Evolutionary conservation across 2,329 filamentous ascomycete species (phyloP), one percentile per base, ranked within the genome.

Genomic region (Boeremia exigua): DNA sequence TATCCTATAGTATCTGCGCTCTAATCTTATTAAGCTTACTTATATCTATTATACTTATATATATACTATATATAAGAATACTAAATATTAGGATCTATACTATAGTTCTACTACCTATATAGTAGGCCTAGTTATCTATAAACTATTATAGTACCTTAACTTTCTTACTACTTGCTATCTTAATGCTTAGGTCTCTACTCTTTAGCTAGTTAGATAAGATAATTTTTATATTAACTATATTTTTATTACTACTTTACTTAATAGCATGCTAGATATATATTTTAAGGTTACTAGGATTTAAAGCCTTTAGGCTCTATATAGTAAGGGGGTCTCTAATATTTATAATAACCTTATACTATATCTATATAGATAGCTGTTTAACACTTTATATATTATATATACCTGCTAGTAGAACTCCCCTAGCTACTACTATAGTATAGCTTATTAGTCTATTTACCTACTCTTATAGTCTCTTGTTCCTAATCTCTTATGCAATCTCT

Each of bases 171-270:
- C 29, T 46, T n/a, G 32, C 60, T 58, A 48, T 62, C 40, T 58
- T 60, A 6, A 62, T 62, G 36, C 56, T 65, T 4, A 65, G 49
- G 50, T 61, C 56, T 47, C 60, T 44, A 45, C 63, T 65, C 46
- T 63, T 63, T 15, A 65, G 54, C 59, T 65, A 36, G 48, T 66
- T 66, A 32, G 56, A 56, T 10, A 40, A 63, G 38, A 64, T 34
- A 15, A 64, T 56, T 48, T 58, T 66, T 5, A 62, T 19, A 30
- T 44, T 59, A 12, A 11, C 56, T 54, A 64, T 58, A 36, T 66
- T 57, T 54, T 59, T 42, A 28, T 66, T 64, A 19, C 58, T 54
- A 46, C 61, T 59, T 15, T 66, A 40, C 30, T 55, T 45, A 23
- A 58, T 62, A 25, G 61, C 57, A 48, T 51, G 52, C 25, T 66